Percentiles rank a stretch among this genome's conserved stretches.
These are phyloP conservation scores for Botryosphaeria agaves DNA, from an alignment of 2,329 filamentous ascomycete species.

Conservation along the genomic window DNA sequence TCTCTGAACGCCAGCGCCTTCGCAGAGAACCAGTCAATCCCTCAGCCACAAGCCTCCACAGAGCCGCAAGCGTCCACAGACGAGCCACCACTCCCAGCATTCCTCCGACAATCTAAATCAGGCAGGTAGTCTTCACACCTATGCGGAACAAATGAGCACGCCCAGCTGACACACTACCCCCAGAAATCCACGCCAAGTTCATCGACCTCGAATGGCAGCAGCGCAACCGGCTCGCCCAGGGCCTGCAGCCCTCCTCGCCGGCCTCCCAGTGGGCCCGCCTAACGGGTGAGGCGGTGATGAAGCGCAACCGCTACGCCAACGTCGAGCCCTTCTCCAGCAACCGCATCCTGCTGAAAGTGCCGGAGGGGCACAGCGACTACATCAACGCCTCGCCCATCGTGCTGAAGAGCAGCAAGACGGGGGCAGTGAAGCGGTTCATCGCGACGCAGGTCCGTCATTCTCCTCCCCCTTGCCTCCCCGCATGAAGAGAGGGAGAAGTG, in stretches of 20 bases:
- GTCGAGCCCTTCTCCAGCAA: constrained; percentile 83
- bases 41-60: too few species aligned
- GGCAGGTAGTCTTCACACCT: constrained; percentile 22
- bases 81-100: constrained; percentile 27
- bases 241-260: constrained; percentile 24
- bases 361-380: constrained; percentile 40
- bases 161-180: not conserved
- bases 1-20: too few species aligned
- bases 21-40: too few species aligned
- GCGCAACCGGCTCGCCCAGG: constrained; percentile 33
- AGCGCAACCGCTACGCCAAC: constrained; percentile 73
- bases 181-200: constrained; percentile 43
- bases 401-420: constrained; percentile 21
- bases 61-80: not conserved
- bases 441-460: constrained; percentile 83
- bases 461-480: too few species aligned
- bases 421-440: constrained; percentile 48
- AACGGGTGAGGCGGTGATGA: constrained; percentile 34
- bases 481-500: too few species aligned
- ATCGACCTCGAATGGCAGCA: constrained; percentile 44
- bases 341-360: constrained; percentile 63
- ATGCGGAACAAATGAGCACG: constrained; percentile 11
- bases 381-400: constrained; percentile 33
- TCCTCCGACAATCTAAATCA: constrained; percentile 30
- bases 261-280: constrained; percentile 42